Conservation (phyloP, 2,329 filamentous ascomycete species). For the Arthrobotrys megalospora region DNA sequence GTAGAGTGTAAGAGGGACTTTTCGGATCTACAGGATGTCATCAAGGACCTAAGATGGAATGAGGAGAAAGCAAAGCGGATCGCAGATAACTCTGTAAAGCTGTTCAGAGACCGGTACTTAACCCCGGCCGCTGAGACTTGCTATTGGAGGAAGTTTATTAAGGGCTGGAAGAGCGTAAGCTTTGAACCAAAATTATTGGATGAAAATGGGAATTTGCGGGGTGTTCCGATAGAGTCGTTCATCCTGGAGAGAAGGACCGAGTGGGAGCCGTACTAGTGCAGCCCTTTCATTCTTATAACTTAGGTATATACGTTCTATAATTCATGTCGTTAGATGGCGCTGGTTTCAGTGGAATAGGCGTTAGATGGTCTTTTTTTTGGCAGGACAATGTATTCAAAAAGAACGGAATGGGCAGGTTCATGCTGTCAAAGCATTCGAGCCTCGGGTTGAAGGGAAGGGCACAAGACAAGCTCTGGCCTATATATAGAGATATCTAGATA, state of each 20-base stretch:
- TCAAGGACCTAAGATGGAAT: slow-evolving; percentile 69
- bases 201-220: slow-evolving; percentile 64
- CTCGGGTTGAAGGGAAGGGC: too few relatives aligned
- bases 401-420: too few relatives aligned
- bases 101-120: slow-evolving; percentile 69
- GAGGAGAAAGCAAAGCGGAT: slow-evolving; percentile 70
- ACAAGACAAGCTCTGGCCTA: too few relatives aligned
- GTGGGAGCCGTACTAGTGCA: slow-evolving; percentile 28
- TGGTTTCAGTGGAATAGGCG: too few relatives aligned
- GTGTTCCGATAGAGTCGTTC: slow-evolving; percentile 46
- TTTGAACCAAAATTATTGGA: slow-evolving; percentile 65
- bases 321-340: too few relatives aligned
- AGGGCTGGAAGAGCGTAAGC: slow-evolving; percentile 67
- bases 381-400: too few relatives aligned
- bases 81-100: slow-evolving; percentile 66
- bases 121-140: slow-evolving; percentile 73
- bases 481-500: too few relatives aligned
- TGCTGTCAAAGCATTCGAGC: too few relatives aligned
- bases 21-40: slow-evolving; percentile 66
- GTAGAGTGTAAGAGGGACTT: slow-evolving; percentile 70
- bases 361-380: too few relatives aligned
- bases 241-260: slow-evolving; percentile 51
- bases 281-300: too few relatives aligned
- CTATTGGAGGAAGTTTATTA: slow-evolving; percentile 72
- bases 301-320: background rate